These are phyloP conservation scores for Persicaria maculosa DNA, from an alignment of 148 eudicot genomes.

Conservation along the genomic window DNA sequence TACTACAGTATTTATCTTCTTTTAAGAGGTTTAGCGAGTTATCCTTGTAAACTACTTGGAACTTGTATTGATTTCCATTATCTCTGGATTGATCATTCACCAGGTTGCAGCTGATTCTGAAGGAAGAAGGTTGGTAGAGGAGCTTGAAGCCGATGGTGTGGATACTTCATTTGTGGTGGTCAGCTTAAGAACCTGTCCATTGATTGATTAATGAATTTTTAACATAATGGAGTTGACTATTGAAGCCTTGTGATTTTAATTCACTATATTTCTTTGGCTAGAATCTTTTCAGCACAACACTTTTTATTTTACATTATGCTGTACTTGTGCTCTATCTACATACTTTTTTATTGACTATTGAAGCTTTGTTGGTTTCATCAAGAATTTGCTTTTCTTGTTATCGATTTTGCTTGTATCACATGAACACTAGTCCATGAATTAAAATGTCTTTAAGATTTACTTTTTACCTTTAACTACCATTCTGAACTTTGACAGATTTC, in stretches of 20 bases:
- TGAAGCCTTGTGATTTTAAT: neutral
- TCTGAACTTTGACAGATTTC: constrained; percentile 50
- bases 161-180: constrained; percentile 83
- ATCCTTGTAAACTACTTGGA: neutral
- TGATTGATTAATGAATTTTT: neutral
- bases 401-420: neutral
- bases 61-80: neutral
- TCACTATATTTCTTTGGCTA: neutral
- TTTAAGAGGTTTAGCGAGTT: neutral
- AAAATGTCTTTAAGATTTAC: neutral
- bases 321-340: neutral
- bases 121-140: constrained; percentile 73
- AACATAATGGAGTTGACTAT: neutral
- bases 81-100: constrained; percentile 5
- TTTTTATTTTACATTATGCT: neutral
- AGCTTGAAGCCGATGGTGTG: constrained; percentile 74
- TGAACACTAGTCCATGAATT: neutral
- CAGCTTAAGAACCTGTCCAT: constrained; percentile 7
- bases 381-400: neutral
- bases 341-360: neutral
- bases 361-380: neutral
- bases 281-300: neutral
- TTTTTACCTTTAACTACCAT: constrained; percentile 6
- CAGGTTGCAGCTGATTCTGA: constrained; percentile 83
- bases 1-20: neutral